Base-by-base conservation (phyloP, 768 basidiomycete genomes). In the Hortiboletus flavorubellus region DNA sequence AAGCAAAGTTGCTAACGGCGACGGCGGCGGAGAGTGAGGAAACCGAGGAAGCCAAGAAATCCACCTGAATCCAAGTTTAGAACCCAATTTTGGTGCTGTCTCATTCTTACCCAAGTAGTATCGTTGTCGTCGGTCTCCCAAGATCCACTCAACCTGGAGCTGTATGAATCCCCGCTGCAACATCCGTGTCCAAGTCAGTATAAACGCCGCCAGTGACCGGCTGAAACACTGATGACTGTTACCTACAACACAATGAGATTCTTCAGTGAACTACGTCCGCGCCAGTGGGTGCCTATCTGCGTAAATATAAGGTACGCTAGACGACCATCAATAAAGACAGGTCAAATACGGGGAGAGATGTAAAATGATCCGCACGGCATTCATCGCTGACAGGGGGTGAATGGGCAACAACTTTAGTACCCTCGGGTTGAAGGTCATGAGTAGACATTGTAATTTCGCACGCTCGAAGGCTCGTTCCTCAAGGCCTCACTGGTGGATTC, bases 131-230 rank as follows among this genome's bases (percentile, higher is more conserved):
- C 34, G 34, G 29, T 31, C 8, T 16, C 16, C 44, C 49, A 43
- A 15, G 10, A 11, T 5, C 12, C 29, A 26, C 42, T 49, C 16
- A 59, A 8, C 39, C 41, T 49, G 39, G 57, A 59, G 29, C 58
- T 59, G 50, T 59, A 58, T 14, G 58, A 59, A 34, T 59, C 59
- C 1, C 59, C 57, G 4, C 56, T 55, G 23, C 34, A n/a, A 41
- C 39, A 31, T 14, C 29, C 43, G n/a, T 18, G 9, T 21, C 21
- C 8, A 3, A n/a, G 21, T 31, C 35, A 55, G 29, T 16, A 4
- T 30, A 8, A 30, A 30, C 18, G n/a, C 7, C 4, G 2, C 21
- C 21, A 21, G 21, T 21, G 21, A 21, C 21, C 21, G 23, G 21
- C 18, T 41, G 30, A 38, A 29, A 23, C 11, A 9, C 18, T 11